Conservation (phyloP, 129 eudicot genomes). For the Saposhnikovia divaricata region DNA sequence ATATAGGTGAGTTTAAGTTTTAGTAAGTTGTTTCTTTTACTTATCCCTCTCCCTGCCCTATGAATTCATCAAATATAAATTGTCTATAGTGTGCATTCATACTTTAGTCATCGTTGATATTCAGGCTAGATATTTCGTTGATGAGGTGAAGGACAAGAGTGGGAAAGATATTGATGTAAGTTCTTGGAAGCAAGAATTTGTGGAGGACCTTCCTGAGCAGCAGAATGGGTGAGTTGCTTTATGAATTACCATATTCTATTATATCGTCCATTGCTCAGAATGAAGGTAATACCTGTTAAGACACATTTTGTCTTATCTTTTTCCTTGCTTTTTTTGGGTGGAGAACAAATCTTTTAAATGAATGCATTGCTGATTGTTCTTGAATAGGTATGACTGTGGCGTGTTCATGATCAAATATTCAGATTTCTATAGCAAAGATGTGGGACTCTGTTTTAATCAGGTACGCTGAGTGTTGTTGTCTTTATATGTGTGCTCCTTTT, state of each 20-base stretch:
- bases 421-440: conserved; percentile 17
- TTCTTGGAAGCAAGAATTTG: conserved; percentile 72
- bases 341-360: neutral
- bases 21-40: neutral
- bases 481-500: neutral
- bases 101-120: conserved; percentile 2
- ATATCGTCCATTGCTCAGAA: neutral
- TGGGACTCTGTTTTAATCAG: conserved; percentile 22
- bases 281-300: neutral
- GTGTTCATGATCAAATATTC: conserved; percentile 20
- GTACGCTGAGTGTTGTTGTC: conserved; percentile 23
- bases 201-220: conserved; percentile 81
- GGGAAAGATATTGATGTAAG: conserved; percentile 23
- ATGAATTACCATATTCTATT: neutral
- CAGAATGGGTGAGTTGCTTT: conserved; percentile 53
- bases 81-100: conserved; percentile 1
- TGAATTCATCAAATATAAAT: neutral
- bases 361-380: neutral
- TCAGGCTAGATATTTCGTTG: conserved; percentile 28
- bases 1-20: neutral
- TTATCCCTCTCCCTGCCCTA: neutral
- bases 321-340: neutral
- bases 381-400: conserved; percentile 13
- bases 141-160: conserved; percentile 17
- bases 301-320: neutral